A percentile compares a stretch with the other conserved stretches of the same genome.
Evolutionary conservation across 805 yeast species (phyloP).

Genomic region (Saccharomycopsis sp.): DNA sequence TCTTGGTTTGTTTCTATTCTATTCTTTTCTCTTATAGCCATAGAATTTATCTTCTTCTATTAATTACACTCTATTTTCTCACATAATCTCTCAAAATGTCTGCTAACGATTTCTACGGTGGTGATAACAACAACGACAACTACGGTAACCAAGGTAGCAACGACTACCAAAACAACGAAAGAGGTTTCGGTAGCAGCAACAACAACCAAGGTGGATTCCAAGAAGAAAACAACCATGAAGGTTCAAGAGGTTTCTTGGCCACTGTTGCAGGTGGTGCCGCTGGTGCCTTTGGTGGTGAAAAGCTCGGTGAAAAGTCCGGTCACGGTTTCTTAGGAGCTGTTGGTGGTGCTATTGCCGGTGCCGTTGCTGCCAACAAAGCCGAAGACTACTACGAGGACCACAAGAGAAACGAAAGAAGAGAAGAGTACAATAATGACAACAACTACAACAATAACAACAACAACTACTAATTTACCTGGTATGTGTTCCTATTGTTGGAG

Average conservation of each 20-base stretch:
- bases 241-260: conserved; percentile 38
- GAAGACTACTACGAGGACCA: conserved; percentile 34
- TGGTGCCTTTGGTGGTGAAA: conserved; percentile 48
- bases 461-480: neutral
- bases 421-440: conserved; percentile 17
- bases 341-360: conserved; percentile 52
- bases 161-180: conserved; percentile 11
- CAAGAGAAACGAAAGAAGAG: conserved; percentile 19
- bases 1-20: neutral
- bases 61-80: neutral
- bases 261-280: conserved; percentile 46
- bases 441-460: conserved; percentile 9
- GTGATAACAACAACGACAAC: conserved; percentile 28
- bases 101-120: conserved; percentile 49
- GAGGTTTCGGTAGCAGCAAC: conserved; percentile 8
- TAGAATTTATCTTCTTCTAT: neutral
- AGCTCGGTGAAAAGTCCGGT: conserved; percentile 30
- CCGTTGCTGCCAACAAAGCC: conserved; percentile 44
- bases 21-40: neutral
- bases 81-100: conserved; percentile 33
- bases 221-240: conserved; percentile 24
- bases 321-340: conserved; percentile 40
- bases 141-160: conserved; percentile 1
- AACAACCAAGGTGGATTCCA: conserved; percentile 10
- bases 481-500: neutral